Percentiles rank a stretch among this genome's conserved stretches.
Evolutionary conservation across 306 rosid species (phyloP).

Genomic region (Quercus berberidifolia): DNA sequence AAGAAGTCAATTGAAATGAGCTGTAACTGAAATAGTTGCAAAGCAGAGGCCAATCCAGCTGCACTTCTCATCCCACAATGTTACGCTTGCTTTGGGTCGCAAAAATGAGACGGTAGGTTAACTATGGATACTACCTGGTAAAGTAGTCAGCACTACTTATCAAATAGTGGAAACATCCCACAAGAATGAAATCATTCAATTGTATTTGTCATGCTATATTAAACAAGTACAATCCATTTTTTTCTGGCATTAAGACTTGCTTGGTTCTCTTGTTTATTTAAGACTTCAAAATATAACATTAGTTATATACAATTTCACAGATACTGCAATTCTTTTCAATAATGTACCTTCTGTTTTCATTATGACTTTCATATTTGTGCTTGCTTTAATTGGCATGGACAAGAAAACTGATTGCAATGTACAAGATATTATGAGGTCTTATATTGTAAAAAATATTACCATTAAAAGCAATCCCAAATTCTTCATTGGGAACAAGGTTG

Average conservation of each 20-base stretch:
- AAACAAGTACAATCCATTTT: background rate
- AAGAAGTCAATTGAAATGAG: constrained; percentile 1
- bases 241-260: background rate
- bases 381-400: background rate
- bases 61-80: background rate
- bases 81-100: background rate
- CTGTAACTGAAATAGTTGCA: background rate
- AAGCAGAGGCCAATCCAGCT: background rate
- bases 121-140: too few species aligned
- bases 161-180: background rate
- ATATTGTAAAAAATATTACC: constrained; percentile 37
- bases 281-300: background rate
- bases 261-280: background rate
- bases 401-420: background rate
- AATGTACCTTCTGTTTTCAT: background rate
- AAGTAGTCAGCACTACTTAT: too few species aligned
- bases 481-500: constrained; percentile 63
- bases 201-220: background rate
- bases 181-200: background rate
- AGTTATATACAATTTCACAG: background rate
- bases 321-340: background rate
- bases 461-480: constrained; percentile 84
- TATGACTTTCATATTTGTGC: background rate
- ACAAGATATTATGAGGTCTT: background rate
- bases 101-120: too few species aligned